A percentile compares a stretch with the other conserved stretches of the same genome.
These are phyloP conservation scores for Colletotrichum godetiae DNA, from an alignment of 2,329 filamentous ascomycete species.

Conservation along the genomic window DNA sequence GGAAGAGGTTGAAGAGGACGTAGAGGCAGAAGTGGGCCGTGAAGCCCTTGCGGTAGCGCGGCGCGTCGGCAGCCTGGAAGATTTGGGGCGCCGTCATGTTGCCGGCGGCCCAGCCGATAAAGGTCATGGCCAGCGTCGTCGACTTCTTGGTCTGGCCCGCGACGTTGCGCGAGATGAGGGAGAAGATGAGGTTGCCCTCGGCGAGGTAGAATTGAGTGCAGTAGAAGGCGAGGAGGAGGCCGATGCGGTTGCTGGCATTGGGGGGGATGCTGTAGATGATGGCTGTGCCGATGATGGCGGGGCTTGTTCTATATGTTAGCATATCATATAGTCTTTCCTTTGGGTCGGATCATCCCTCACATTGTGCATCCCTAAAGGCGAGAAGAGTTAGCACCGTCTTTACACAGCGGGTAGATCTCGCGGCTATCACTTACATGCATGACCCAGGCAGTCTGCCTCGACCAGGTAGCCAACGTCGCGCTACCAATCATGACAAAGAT, in stretches of 20 bases:
- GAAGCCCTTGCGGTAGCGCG: constrained; percentile 59
- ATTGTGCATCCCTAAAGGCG: constrained; percentile 55
- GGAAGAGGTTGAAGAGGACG: constrained; percentile 45
- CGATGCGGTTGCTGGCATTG: constrained; percentile 44
- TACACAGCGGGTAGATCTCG: constrained; percentile 63
- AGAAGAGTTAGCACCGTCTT: constrained; percentile 71
- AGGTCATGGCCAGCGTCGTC: constrained; percentile 63
- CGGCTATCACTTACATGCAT: constrained; percentile 14
- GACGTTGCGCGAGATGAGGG: constrained; percentile 77
- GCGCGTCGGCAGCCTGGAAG: constrained; percentile 68
- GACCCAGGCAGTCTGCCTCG: constrained; percentile 62
- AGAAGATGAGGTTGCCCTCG: constrained; percentile 65
- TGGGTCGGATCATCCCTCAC: background rate
- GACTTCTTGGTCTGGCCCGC: constrained; percentile 76
- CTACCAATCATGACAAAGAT: constrained; percentile 22
- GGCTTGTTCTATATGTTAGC: background rate
- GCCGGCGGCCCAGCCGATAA: constrained; percentile 48
- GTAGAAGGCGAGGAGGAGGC: constrained; percentile 53
- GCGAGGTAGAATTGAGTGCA: constrained; percentile 57
- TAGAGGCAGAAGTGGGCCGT: constrained; percentile 49
- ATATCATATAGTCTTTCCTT: no score
- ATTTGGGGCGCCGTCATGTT: constrained; percentile 76
- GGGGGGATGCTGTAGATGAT: constrained; percentile 50
- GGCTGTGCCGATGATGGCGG: constrained; percentile 47
- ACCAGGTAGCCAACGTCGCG: constrained; percentile 66